Base-by-base conservation (phyloP, 169 alveolate species). In the Eimeria praecox region DNA sequence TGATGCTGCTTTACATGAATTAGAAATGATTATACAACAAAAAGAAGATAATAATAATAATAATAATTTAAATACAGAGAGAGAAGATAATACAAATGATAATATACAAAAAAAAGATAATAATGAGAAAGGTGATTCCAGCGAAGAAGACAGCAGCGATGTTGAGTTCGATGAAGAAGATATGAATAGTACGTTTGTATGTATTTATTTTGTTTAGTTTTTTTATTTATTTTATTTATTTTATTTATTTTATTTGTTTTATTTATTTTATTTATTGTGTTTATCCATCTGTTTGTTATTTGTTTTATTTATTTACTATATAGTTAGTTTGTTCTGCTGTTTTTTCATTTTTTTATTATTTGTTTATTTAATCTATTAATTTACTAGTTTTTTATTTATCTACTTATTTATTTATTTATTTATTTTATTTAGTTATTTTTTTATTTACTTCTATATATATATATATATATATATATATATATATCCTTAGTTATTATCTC, bases 81-180 rank as follows among this genome's bases (percentile, higher is more conserved):
- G 27, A 40, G 89, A 46, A 52, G n/a, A 33, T 6, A 27, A 42
- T 54, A n/a, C n/a, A n/a, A 30, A 2, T 6, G 27, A 2, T n/a
- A 46, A 24, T 14, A 77, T 33, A 27, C 71, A n/a, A 38, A 38
- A 40, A 42, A 44, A 66, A 75, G 83, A 64, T 22, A 59, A 1
- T 24, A n/a, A 42, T 40, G 12, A 88, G 9, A 30, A 42, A 38
- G 33, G 85, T 27, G 62, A 83, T 56, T 35, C n/a, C 27, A 66
- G 71, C 18, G 62, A 66, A 2, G 95, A 90, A 6, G 95, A 90
- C 40, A 73, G 80, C 40, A 73, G 80, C 54, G 95, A 90, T 40
- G 80, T 46, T 3, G 88, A 90, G 9, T 90, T 90, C 38, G 95
- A 90, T 27, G 66, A 46, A 27, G 95, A 90, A 6, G 95, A 90